Conservation (phyloP, 192 early-diverging fungal genomes). For the Umbelopsis isabellina region DNA sequence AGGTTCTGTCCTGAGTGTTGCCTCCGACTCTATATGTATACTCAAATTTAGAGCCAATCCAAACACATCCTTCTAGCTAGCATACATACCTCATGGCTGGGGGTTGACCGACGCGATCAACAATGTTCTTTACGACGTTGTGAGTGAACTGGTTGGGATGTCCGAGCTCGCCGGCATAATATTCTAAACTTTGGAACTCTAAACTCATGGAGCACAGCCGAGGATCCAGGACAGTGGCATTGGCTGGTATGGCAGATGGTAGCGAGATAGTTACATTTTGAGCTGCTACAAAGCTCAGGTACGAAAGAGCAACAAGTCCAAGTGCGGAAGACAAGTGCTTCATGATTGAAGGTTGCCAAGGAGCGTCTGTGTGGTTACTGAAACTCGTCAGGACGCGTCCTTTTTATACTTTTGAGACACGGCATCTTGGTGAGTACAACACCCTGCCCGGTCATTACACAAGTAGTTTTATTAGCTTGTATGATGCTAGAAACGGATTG, state of each 20-base stretch:
- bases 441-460: too few species aligned
- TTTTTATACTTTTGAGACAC: too few species aligned
- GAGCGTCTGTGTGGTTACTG: too few species aligned
- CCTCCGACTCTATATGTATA: not conserved
- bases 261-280: conserved; percentile 5
- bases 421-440: too few species aligned
- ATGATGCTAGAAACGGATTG: too few species aligned
- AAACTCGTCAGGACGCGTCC: too few species aligned
- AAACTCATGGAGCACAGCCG: conserved; percentile 11
- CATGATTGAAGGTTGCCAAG: not conserved
- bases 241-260: not conserved
- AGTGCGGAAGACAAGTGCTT: not conserved
- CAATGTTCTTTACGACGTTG: conserved; percentile 1
- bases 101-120: not conserved
- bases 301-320: not conserved
- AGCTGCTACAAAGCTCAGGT: not conserved
- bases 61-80: not conserved
- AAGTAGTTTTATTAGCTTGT: too few species aligned
- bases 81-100: conserved; percentile 7
- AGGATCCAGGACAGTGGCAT: not conserved
- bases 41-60: not conserved
- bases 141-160: conserved; percentile 5
- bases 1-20: conserved; percentile 3
- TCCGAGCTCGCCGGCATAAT: conserved; percentile 7
- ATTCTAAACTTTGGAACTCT: conserved; percentile 17